Percentiles rank a stretch among this genome's conserved stretches.
These are phyloP conservation scores for Sungouiella thailandica DNA, from an alignment of 805 yeast genomes.

Conservation along the genomic window DNA sequence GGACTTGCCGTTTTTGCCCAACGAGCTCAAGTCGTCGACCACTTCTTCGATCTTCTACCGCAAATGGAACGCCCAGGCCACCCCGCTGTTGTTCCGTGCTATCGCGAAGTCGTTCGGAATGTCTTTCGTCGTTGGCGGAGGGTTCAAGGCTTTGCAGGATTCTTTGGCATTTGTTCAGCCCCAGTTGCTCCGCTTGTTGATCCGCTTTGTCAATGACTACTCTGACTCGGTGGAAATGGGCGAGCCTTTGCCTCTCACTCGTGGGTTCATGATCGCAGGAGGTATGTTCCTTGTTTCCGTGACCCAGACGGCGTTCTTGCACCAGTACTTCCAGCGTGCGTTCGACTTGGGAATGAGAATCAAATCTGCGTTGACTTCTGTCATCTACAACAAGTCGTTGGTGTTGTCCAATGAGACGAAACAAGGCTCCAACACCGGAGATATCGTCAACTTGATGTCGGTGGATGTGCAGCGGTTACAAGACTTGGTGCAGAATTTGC, in stretches of 20 bases:
- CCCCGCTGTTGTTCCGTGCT: constrained; percentile 56
- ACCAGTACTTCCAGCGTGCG: constrained; percentile 72
- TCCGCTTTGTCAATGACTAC: constrained; percentile 37
- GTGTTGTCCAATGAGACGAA: constrained; percentile 68
- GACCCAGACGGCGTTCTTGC: constrained; percentile 71
- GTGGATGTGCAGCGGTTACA: constrained; percentile 89
- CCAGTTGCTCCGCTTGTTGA: constrained; percentile 23
- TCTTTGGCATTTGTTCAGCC: constrained; percentile 44
- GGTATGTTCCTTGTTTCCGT: constrained; percentile 73
- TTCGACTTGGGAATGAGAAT: constrained; percentile 75
- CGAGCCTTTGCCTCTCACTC: constrained; percentile 57
- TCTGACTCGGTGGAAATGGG: constrained; percentile 28
- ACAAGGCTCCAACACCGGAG: constrained; percentile 76
- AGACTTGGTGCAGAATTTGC: constrained; percentile 73
- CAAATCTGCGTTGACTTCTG: constrained; percentile 62
- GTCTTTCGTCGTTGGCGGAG: constrained; percentile 65
- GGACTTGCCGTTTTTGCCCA: constrained; percentile 81
- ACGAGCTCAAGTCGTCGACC: constrained; percentile 50
- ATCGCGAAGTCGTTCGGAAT: constrained; percentile 68
- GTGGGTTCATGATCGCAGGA: constrained; percentile 70
- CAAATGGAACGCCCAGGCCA: constrained; percentile 57
- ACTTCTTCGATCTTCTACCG: constrained; percentile 47
- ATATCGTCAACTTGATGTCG: constrained; percentile 90
- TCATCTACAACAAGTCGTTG: constrained; percentile 64
- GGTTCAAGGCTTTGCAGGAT: constrained; percentile 72